phyloP scores from a whole-genome alignment of 1,284 basidiomycete species.

The Irpex sp. region DNA sequence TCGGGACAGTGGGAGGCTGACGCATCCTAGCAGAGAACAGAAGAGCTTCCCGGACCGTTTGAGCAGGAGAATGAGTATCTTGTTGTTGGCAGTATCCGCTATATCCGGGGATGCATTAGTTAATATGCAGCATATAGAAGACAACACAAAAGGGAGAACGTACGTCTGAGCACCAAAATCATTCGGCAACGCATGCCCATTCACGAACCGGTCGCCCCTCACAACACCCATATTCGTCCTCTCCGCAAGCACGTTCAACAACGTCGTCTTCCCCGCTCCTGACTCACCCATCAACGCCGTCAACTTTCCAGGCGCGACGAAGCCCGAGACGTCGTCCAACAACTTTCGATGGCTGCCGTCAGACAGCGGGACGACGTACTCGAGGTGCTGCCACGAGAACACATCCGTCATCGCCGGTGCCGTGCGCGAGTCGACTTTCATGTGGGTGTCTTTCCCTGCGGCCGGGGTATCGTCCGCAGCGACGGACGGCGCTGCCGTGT shows the following conservation, averaged over 20 bases:
- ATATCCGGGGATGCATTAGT: background rate
- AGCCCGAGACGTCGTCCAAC: constrained; percentile 80
- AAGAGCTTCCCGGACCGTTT: constrained; percentile 84
- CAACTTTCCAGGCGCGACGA: constrained; percentile 78
- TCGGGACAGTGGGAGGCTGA: constrained; percentile 66
- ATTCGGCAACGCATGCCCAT: constrained; percentile 65
- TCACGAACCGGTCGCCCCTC: constrained; percentile 74
- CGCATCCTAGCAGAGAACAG: constrained; percentile 81
- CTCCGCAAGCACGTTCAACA: constrained; percentile 82
- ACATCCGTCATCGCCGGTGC: constrained; percentile 35
- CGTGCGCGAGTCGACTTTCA: constrained; percentile 1
- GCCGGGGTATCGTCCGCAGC: background rate
- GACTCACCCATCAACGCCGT: constrained; percentile 80
- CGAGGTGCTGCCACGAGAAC: constrained; percentile 64
- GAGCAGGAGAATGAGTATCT: constrained; percentile 71
- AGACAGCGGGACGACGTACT: constrained; percentile 60
- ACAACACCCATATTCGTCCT: constrained; percentile 82
- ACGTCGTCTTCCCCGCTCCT: constrained; percentile 79
- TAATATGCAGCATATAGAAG: constrained; percentile 10
- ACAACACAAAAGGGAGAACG: constrained; percentile 12
- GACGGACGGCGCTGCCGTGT: background rate
- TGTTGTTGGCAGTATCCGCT: constrained; percentile 80
- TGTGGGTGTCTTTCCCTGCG: background rate
- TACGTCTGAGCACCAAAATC: constrained; percentile 76
- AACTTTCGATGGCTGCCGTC: constrained; percentile 55